Conservation (phyloP, 1,284 basidiomycete genomes). For the Gomphus bonarii region DNA sequence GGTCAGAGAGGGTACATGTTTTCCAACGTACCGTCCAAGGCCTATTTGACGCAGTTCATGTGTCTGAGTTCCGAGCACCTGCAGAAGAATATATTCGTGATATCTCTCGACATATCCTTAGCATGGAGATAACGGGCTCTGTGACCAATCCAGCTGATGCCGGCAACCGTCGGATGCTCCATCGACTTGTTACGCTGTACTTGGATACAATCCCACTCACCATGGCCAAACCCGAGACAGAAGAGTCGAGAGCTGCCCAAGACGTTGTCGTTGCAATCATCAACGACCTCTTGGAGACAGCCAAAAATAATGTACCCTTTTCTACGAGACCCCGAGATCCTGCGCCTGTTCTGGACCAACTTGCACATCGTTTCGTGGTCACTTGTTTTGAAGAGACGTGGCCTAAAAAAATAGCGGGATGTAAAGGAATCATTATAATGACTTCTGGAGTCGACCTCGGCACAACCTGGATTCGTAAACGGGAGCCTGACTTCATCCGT, state of each 20-base stretch:
- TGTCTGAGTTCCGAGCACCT: slow-evolving; percentile 58
- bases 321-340: slow-evolving; percentile 39
- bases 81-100: slow-evolving; percentile 62
- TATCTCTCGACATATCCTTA: slow-evolving; percentile 61
- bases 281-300: slow-evolving; percentile 54
- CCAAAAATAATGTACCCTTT: slow-evolving; percentile 32
- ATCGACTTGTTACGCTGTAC: slow-evolving; percentile 56
- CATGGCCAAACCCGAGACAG: slow-evolving; percentile 52
- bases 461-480: slow-evolving; percentile 76
- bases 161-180: slow-evolving; percentile 46
- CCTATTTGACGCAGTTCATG: slow-evolving; percentile 68
- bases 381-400: slow-evolving; percentile 86
- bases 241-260: slow-evolving; percentile 51
- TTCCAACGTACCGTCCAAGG: slow-evolving; percentile 69
- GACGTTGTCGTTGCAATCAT: slow-evolving; percentile 54
- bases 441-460: slow-evolving; percentile 62
- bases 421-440: slow-evolving; percentile 74
- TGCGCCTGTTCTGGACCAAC: slow-evolving; percentile 59
- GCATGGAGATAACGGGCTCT: slow-evolving; percentile 49
- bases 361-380: slow-evolving; percentile 71
- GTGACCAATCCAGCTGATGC: slow-evolving; percentile 36
- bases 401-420: slow-evolving; percentile 82
- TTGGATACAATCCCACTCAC: slow-evolving; percentile 69
- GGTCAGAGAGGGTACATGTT: slow-evolving; percentile 66
- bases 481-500: slow-evolving; percentile 86